Base-by-base conservation (phyloP, 164 flowering plant species). In the Annona squamosa region DNA sequence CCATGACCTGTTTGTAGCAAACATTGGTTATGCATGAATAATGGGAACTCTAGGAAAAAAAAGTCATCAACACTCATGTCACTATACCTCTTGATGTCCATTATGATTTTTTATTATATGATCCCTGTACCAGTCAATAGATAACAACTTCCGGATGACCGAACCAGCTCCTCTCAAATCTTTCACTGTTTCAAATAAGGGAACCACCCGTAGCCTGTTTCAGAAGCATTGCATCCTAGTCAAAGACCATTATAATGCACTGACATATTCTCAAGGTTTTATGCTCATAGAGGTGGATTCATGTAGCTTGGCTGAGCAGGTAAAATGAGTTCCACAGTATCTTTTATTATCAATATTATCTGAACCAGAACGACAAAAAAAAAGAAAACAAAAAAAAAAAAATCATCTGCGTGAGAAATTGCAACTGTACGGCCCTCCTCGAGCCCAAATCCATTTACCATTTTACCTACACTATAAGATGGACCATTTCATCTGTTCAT, bases 161-260 rank as follows among this genome's bases (percentile, higher is more conserved):
- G 90, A 82, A 57, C 98, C 98, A 67, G 98, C 98, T 79, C 71
- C 90, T 83, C 97, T 84, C 85, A 94, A 78, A 81, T 94, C 98
- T 76, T 87, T 87, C 75, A 94, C 97, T 4, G 98, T 92, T 82
- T 94, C 98, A 81, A 94, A 94, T 68, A 92, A 80, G n/a, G 98
- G 98, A 74, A 92, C 98, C 67, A 94, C 98, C 61, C 97, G 91
- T 74, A 94, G 81, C 67, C 78, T 76, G 71, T 12, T 65, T 10
- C 48, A 57, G 65, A 10, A 56, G 17, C 26, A 6, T 43, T 68
- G 56, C 41, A 7, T 42, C 6, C 12, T 18, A 68, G 18, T 68
- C 5, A 26, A 26, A 26, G 9, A 68, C 56, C 18, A 37, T 46
- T 3, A 3, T 52, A 2, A 52, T 52, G 6, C 18, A 2, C 2